Evolutionary conservation across 305 asterid genomes (phyloP).

Genomic region (Petunia hybrid): DNA sequence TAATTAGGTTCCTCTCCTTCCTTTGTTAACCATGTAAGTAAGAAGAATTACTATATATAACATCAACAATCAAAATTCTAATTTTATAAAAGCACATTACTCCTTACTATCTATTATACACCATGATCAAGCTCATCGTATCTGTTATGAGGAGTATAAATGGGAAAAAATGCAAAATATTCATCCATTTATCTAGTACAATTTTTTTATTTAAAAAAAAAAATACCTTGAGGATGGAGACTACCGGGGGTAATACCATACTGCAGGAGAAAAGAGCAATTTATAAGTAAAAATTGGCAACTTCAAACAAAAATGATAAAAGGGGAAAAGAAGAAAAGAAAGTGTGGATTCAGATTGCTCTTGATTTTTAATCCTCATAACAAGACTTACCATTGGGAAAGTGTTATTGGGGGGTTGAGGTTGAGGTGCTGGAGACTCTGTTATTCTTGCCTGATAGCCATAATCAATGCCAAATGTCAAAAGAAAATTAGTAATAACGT

Average conservation of each 20-base stretch:
- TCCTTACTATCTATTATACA: too few species aligned
- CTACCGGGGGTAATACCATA: slow-evolving; percentile 72
- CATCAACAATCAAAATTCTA: too few species aligned
- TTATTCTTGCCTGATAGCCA: slow-evolving; percentile 47
- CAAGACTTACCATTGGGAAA: slow-evolving; percentile 44
- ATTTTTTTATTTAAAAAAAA: neutral
- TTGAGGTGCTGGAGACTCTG: slow-evolving; percentile 59
- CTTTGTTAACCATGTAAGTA: too few species aligned
- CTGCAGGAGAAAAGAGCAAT: slow-evolving; percentile 35
- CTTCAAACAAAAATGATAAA: neutral
- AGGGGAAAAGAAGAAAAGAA: neutral
- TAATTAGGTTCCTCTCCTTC: too few species aligned
- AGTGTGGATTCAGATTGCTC: neutral
- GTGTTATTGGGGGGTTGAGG: slow-evolving; percentile 48
- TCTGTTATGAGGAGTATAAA: neutral
- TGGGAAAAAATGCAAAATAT: neutral
- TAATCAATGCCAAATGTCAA: neutral
- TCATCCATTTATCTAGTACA: neutral
- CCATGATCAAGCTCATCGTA: too few species aligned
- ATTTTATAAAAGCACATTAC: too few species aligned
- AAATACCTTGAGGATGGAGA: slow-evolving; percentile 72
- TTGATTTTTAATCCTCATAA: neutral
- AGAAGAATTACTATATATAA: too few species aligned
- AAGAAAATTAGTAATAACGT: neutral
- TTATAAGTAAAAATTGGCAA: slow-evolving; percentile 9